Evolutionary conservation across 805 yeast species (phyloP).

Genomic region (Candida khao-thaluensis): DNA sequence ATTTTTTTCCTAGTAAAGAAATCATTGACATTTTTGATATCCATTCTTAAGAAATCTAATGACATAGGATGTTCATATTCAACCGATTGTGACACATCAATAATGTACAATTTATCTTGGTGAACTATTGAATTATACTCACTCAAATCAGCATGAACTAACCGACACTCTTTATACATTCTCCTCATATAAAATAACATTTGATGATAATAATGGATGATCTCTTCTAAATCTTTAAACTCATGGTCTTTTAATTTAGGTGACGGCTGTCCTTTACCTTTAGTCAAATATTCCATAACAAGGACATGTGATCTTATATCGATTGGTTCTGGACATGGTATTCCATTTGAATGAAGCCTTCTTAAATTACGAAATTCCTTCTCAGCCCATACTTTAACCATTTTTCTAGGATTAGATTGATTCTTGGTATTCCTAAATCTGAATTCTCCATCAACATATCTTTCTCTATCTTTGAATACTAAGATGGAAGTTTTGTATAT

Average conservation of each 20-base stretch:
- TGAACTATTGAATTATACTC: slow-evolving; percentile 93
- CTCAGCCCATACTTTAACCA: slow-evolving; percentile 99
- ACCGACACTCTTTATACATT: slow-evolving; percentile 81
- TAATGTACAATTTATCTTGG: slow-evolving; percentile 70
- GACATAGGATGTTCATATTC: slow-evolving; percentile 99
- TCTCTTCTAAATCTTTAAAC: slow-evolving; percentile 64
- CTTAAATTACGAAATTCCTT: slow-evolving; percentile 93
- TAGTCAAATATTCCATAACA: slow-evolving; percentile 86
- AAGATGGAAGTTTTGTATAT: slow-evolving; percentile 94
- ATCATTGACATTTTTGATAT: slow-evolving; percentile 90
- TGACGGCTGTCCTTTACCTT: slow-evolving; percentile 84
- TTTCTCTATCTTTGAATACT: slow-evolving; percentile 94
- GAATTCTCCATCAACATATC: slow-evolving; percentile 95
- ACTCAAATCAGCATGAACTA: slow-evolving; percentile 95
- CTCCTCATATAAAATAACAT: slow-evolving; percentile 83
- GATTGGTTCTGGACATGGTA: slow-evolving; percentile 92
- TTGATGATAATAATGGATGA: slow-evolving; percentile 67
- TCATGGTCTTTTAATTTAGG: slow-evolving; percentile 87
- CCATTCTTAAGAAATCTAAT: slow-evolving; percentile 93
- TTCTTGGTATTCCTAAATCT: slow-evolving; percentile 82
- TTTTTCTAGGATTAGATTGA: slow-evolving; percentile 91
- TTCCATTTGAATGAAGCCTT: slow-evolving; percentile 71
- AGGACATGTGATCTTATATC: slow-evolving; percentile 87
- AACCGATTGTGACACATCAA: slow-evolving; percentile 96
- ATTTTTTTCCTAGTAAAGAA: slow-evolving; percentile 74